Evolutionary conservation across 1,284 basidiomycete genomes (phyloP).

Genomic region (Laetiporus sulphureus): DNA sequence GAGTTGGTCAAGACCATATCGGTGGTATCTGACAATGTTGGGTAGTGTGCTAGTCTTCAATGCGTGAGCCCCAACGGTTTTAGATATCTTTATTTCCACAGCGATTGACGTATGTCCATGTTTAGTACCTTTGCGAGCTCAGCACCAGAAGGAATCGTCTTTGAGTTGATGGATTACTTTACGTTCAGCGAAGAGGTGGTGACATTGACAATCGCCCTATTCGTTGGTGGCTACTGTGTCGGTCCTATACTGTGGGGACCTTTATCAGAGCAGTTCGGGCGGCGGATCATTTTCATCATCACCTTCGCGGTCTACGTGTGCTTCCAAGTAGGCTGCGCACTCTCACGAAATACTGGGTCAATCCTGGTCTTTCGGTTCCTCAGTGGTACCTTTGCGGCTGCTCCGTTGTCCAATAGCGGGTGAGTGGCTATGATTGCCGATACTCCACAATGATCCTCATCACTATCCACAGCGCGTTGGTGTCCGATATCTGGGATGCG

Average conservation of each 20-base stretch:
- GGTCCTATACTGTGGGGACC: constrained; percentile 45
- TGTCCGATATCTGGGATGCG: constrained; percentile 15
- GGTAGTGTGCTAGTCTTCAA: constrained; percentile 64
- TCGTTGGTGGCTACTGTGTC: constrained; percentile 50
- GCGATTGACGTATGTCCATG: not conserved
- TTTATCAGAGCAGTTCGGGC: constrained; percentile 41
- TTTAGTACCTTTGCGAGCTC: constrained; percentile 53
- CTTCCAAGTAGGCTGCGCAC: constrained; percentile 64
- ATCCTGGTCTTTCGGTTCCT: constrained; percentile 64
- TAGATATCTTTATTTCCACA: not conserved
- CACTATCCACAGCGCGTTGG: too few relatives aligned
- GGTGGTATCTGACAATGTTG: constrained; percentile 49
- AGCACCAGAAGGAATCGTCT: constrained; percentile 45
- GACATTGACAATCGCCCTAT: constrained; percentile 43
- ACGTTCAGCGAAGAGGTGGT: constrained; percentile 47
- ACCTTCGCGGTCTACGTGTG: too few relatives aligned
- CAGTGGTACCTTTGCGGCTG: constrained; percentile 47
- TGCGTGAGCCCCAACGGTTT: constrained; percentile 39
- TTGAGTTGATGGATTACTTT: constrained; percentile 43
- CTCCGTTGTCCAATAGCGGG: constrained; percentile 34
- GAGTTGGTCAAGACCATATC: constrained; percentile 32
- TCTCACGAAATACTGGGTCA: constrained; percentile 48
- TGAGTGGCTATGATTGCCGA: not conserved
- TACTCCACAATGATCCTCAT: too few relatives aligned
- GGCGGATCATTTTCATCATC: too few relatives aligned